Evolutionary conservation across 805 yeast species (phyloP).

Genomic region (Cyberlindnera bimundalis): DNA sequence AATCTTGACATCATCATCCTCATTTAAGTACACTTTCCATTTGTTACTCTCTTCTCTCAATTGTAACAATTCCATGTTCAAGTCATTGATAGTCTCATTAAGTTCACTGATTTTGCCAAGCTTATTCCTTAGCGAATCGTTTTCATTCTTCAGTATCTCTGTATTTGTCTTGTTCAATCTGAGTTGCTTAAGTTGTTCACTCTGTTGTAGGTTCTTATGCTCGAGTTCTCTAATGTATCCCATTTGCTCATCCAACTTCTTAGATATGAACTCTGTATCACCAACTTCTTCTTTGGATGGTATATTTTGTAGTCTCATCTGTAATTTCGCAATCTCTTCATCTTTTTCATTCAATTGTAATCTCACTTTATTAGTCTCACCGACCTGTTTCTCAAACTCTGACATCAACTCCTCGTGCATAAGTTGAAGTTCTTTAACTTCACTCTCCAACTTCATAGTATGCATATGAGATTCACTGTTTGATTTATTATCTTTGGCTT

Average conservation of each 20-base stretch:
- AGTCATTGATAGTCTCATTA: conserved; percentile 42
- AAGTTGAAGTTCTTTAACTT: conserved; percentile 5
- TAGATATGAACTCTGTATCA: conserved; percentile 11
- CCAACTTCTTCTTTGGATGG: conserved; percentile 36
- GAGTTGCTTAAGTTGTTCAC: conserved; percentile 47
- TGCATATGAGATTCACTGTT: not conserved
- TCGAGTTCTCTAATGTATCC: conserved; percentile 46
- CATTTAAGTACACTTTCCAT: conserved; percentile 41
- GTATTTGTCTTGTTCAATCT: conserved; percentile 43
- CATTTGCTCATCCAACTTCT: conserved; percentile 40
- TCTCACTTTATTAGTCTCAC: conserved; percentile 4
- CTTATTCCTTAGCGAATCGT: conserved; percentile 38
- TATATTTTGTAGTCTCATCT: conserved; percentile 14
- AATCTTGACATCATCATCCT: conserved; percentile 30
- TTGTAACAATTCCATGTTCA: conserved; percentile 48
- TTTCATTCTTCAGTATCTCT: conserved; percentile 57
- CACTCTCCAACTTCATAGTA: conserved; percentile 2
- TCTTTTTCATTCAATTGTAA: conserved; percentile 1
- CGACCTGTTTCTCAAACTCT: conserved; percentile 7
- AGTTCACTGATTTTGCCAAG: conserved; percentile 37
- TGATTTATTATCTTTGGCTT: not conserved
- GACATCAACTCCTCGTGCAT: conserved; percentile 7
- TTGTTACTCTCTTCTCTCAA: conserved; percentile 45
- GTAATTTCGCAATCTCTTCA: conserved; percentile 4
- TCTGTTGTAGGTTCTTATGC: conserved; percentile 48